Evolutionary conservation across 2,329 filamentous ascomycete genomes (phyloP), one percentile per base, ranked within the genome.

Genomic region (Nemania serpens): DNA sequence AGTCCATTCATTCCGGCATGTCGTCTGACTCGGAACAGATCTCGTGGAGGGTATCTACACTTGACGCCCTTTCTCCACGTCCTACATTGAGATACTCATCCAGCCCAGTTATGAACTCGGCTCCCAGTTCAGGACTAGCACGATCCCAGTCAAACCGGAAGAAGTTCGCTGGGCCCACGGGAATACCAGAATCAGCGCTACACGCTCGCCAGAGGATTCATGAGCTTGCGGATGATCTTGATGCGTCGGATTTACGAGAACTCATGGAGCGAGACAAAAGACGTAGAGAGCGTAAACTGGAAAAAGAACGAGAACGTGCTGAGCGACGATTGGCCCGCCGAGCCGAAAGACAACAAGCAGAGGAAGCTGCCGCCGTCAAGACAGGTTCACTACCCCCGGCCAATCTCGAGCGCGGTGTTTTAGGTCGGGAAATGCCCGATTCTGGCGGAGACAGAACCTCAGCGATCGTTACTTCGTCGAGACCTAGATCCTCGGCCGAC

Each of bases 201-300:
- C 86, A 82, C 65, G 83, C 83, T 2, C 84, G 85, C 68, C 87
- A 88, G 76, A 77, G 86, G 70, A 76, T 90, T 73, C 77, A 91
- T 77, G 78, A 90, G 75, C 77, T 98, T 46, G 95, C 93, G 20
- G 91, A 98, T 72, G 89, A 91, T 61, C 81, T 99, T 56, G 91
- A 92, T 75, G 90, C 95, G 3, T 86, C 89, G 54, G 93, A 92
- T 68, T 75, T 99, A 41, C 85, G 94, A 60, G 91, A 96, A 72
- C 81, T 98, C 33, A 89, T 99, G 85, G 95, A 99, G 69, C 83
- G 95, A 61, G 95, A 99, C 71, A 84, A 88, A 66, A 86, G 93
- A 69, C 85, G 95, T 59, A 87, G 84, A 66, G 91, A 97, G 67
- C 87, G 87, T 73, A 93, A 91, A 76, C 85, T 83, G 55, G 80